Percentiles rank a stretch among this genome's conserved stretches.
These are phyloP conservation scores for Exophiala dermatitidis DNA, from an alignment of 2,329 filamentous ascomycete species.

Conservation along the genomic window DNA sequence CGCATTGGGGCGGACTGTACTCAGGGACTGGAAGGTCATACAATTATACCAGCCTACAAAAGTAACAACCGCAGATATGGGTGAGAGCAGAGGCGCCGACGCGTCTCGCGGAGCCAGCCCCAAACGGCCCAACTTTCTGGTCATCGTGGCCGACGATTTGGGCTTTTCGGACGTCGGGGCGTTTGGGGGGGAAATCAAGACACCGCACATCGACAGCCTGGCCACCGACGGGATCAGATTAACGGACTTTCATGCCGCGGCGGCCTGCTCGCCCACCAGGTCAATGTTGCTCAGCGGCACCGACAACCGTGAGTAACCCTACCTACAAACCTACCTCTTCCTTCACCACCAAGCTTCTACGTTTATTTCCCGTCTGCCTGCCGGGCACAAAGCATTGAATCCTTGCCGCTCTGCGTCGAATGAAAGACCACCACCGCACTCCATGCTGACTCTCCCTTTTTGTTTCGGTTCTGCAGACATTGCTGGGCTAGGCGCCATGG, in stretches of 20 bases:
- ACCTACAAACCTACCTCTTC: neutral
- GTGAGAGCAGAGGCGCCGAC: neutral
- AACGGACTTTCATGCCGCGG: constrained; percentile 30
- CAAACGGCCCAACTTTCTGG: constrained; percentile 12
- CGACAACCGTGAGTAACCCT: constrained; percentile 16
- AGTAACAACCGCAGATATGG: neutral
- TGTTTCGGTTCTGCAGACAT: constrained; percentile 28
- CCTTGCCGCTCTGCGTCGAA: too few relatives aligned
- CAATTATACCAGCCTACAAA: neutral
- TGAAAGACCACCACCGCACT: too few relatives aligned
- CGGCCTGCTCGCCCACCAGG: constrained; percentile 32
- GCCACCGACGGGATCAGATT: constrained; percentile 26
- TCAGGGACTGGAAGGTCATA: too few relatives aligned
- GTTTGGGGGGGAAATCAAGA: constrained; percentile 32
- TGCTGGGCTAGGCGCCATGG: constrained; percentile 31
- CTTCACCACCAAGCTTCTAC: neutral
- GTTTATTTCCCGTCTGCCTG: neutral
- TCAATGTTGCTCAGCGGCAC: constrained; percentile 35
- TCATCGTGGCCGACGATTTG: constrained; percentile 20
- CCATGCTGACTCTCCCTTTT: neutral
- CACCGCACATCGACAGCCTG: constrained; percentile 27
- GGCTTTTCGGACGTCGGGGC: constrained; percentile 29
- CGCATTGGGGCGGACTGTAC: too few relatives aligned
- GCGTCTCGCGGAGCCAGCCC: neutral
- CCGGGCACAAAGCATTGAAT: too few relatives aligned